A percentile compares a stretch with the other conserved stretches of the same genome.
phyloP scores from a whole-genome alignment of 306 rosid species.

The Potentilla sterilis region DNA sequence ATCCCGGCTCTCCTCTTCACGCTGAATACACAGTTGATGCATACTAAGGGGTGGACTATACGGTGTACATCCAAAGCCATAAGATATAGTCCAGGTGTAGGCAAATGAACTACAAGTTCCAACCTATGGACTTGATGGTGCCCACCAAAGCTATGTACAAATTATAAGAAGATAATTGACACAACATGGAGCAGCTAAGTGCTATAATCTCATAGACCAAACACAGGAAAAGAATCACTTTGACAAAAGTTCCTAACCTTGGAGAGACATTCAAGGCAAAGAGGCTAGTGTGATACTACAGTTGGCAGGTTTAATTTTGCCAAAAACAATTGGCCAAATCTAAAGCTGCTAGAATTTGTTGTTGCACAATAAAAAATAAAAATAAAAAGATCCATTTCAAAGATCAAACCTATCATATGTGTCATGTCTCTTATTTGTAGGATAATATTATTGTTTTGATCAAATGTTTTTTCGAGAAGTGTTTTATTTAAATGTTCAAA shows the following conservation, averaged over 20 bases:
- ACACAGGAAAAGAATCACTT: too few species aligned
- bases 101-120: constrained; percentile 1
- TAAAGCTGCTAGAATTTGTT: background rate
- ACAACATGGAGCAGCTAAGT: background rate
- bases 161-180: background rate
- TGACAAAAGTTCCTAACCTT: background rate
- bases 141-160: background rate
- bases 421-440: background rate
- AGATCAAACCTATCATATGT: background rate
- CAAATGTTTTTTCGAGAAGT: background rate
- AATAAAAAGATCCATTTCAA: background rate
- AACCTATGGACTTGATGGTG: background rate
- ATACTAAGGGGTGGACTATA: background rate
- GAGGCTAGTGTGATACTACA: constrained; percentile 1
- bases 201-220: too few species aligned
- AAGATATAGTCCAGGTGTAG: background rate
- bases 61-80: background rate
- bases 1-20: background rate
- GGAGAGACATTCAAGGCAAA: background rate
- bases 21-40: background rate
- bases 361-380: background rate
- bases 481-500: background rate
- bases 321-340: background rate
- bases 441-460: background rate
- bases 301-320: background rate